A percentile compares a stretch with the other conserved stretches of the same genome.
Conservation (phyloP, 140 eudicot species). For the Anethum foeniculum region DNA sequence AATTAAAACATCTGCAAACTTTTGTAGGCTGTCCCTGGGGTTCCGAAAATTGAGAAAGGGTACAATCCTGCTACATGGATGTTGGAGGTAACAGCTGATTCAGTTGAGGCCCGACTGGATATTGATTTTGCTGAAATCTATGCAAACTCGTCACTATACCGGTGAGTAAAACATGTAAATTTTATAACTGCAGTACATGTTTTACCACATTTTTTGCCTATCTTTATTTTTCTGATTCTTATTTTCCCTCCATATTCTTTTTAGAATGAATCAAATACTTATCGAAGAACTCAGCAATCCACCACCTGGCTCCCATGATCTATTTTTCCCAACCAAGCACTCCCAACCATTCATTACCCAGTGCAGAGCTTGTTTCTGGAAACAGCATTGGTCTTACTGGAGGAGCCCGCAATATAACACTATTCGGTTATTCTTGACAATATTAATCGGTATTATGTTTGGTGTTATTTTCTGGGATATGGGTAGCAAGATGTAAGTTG, state of each 20-base stretch:
- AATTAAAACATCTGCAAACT: neutral
- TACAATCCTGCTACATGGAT: slow-evolving; percentile 86
- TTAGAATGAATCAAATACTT: slow-evolving; percentile 46
- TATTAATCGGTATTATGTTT: slow-evolving; percentile 42
- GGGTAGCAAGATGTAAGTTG: slow-evolving; percentile 50
- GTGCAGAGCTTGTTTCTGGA: slow-evolving; percentile 73
- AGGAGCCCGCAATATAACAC: slow-evolving; percentile 62
- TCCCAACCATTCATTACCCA: slow-evolving; percentile 52
- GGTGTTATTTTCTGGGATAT: slow-evolving; percentile 65
- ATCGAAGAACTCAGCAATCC: slow-evolving; percentile 51
- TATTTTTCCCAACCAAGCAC: slow-evolving; percentile 46
- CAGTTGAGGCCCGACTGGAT: slow-evolving; percentile 41
- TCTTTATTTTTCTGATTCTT: neutral
- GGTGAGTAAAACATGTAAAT: slow-evolving; percentile 18
- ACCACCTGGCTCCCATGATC: slow-evolving; percentile 47
- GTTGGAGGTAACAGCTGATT: slow-evolving; percentile 49
- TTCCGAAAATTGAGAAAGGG: slow-evolving; percentile 56
- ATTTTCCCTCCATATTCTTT: neutral
- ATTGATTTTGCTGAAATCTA: slow-evolving; percentile 64
- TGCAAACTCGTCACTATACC: slow-evolving; percentile 46
- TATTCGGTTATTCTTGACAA: slow-evolving; percentile 47
- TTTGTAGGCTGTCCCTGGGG: slow-evolving; percentile 52
- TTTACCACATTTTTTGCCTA: neutral
- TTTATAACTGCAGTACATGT: no score
- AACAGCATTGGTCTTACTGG: slow-evolving; percentile 66